phyloP scores from a whole-genome alignment of 192 early-diverging fungal species.

The Backusella liffmaniae region DNA sequence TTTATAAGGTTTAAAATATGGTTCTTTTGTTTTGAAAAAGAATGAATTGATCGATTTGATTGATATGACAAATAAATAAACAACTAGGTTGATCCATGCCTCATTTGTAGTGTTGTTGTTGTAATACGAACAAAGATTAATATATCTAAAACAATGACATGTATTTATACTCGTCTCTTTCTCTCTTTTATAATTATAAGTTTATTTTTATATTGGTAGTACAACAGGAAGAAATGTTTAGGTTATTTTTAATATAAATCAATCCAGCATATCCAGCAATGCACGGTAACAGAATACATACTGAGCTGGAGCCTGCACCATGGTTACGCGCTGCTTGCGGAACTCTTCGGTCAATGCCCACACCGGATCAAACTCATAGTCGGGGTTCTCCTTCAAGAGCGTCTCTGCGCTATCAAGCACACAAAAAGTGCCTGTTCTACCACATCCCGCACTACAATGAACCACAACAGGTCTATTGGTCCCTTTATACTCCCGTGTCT shows the following conservation, averaged over 20 bases:
- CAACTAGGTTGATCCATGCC: background rate
- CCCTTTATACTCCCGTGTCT: conserved; percentile 16
- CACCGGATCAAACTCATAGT: conserved; percentile 57
- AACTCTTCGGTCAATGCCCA: conserved; percentile 60
- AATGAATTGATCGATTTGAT: background rate
- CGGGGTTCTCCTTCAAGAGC: background rate
- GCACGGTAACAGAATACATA: conserved; percentile 79
- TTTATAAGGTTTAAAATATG: background rate
- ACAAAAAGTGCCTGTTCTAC: conserved; percentile 84
- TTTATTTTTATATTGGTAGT: too few relatives aligned
- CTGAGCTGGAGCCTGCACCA: conserved; percentile 79
- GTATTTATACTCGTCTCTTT: too few relatives aligned
- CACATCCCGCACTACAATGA: conserved; percentile 87
- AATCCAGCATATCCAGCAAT: conserved; percentile 33
- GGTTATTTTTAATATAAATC: background rate
- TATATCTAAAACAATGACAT: too few relatives aligned
- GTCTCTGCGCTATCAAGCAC: conserved; percentile 38
- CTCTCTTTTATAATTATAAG: too few relatives aligned
- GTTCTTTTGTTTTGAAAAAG: too few relatives aligned
- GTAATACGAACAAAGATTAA: too few relatives aligned
- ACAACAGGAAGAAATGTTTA: background rate
- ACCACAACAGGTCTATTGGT: conserved; percentile 60
- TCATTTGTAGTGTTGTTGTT: too few relatives aligned
- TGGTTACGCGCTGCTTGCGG: conserved; percentile 70
- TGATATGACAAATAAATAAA: background rate